Evolutionary conservation across 2,329 filamentous ascomycete genomes (phyloP), one percentile per base, ranked within the genome.

Genomic region (Stachybotrys elegans): DNA sequence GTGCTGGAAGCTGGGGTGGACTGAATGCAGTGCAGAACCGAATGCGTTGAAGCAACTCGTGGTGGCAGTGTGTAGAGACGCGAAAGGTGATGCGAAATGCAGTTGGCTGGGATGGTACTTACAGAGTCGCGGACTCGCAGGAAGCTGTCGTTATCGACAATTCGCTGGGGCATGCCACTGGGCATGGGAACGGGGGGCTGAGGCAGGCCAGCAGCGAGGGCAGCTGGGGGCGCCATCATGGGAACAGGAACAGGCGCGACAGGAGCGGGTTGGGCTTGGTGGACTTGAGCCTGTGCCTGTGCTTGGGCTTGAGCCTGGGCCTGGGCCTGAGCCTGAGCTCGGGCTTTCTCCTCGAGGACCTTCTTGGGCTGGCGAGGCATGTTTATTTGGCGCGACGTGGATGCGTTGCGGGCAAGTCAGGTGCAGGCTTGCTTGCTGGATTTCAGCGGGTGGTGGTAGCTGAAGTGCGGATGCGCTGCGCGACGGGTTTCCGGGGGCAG

Each of bases 101-200:
- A 7, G 31, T 7, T 16, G 3, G 31, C 31, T n/a, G 13, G 25
- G n/a, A 6, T 34, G 43, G 46, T 70, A n/a, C 86, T 78, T 83
- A 94, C 89, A 62, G 81, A 84, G 63, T 94, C 88, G 58, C 88
- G 81, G 40, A 90, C 88, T 60, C 84, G 77, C 48, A 88, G 77
- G 63, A 92, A 92, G 64, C 88, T 84, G 46, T 88, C 84, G 45
- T 86, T 75, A 49, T 88, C 81, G 51, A 86, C 79, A 34, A 72
- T 58, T 45, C 62, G 64, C 48, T 62, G 57, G 41, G 57, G 51
- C 37, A 54, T 42, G 12, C 43, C 45, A 20, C 50, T 46, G 31
- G 50, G 45, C 29, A 54, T 8, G 22, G 22, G 22, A 12, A 40
- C 6, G 23, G 42, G 44, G 27, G 48, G 45, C 25, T 40, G 47